Base-by-base conservation (phyloP, 139 green algal genomes). In the Coelastrella sp. region DNA sequence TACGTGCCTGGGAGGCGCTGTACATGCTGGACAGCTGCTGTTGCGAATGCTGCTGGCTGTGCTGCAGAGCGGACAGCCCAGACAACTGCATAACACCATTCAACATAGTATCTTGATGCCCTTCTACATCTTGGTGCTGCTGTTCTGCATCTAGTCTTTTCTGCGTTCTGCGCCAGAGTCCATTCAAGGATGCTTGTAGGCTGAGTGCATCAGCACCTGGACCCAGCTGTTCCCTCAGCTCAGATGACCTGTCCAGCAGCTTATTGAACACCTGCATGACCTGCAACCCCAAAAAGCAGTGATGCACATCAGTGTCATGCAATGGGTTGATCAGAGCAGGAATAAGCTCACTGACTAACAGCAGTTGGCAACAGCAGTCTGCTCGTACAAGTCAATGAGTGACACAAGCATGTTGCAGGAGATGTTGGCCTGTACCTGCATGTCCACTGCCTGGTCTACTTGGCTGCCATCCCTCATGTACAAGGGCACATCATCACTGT, bases 241-340 rank as follows among this genome's bases (percentile, higher is more conserved):
- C 35, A 79, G 91, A 88, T 12, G 90, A 90, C 8, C 87, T 83
- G 59, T 98, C 96, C 83, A 99, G 92, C 92, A 98, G 58, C 60
- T 90, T 63, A 92, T 99, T 99, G 94, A 96, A 87, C 8, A 27
- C 22, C 8, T 56, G 4, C 82, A 63, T 58, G 57, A 76, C 63
- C 82, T 87, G 82, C 15, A 7, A 58, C 7, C 8, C 7, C 60
- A 17, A 72, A 17, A 1, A 49, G 35, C 35, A 49, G 35, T 49
- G 35, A 49, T 49, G 35, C 35, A 49, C 35, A 49, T 49, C 35
- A 49, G 35, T 70, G 63, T 20, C 0, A 4, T 4, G 12, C 63
- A 70, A 70, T 70, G 63, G 12, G 12, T 15, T 70, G 12, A 70
- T 20, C 63, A 70, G 63, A 20, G 78, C 78, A 84, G 56, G 14